Evolutionary conservation across 75 land plant species (phyloP).

Genomic region (Sequoiadendron giganteum): DNA sequence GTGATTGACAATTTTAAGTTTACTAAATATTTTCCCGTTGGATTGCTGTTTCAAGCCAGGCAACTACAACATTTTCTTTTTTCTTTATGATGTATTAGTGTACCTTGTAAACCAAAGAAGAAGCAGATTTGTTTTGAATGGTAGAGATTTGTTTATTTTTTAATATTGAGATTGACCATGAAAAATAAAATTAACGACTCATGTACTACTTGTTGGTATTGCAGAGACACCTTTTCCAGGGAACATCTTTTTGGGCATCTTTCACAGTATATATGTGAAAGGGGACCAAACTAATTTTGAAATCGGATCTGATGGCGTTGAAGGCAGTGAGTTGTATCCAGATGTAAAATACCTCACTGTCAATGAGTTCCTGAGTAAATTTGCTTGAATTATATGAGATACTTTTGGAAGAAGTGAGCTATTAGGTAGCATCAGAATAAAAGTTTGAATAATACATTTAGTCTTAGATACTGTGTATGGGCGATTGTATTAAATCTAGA

Average conservation of each 20-base stretch:
- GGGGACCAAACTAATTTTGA: constrained; percentile 43
- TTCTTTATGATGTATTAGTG: not conserved
- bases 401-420: not conserved
- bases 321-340: constrained; percentile 32
- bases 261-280: constrained; percentile 22
- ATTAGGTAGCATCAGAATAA: not conserved
- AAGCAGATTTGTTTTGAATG: not conserved
- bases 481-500: too few relatives aligned
- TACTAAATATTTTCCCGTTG: not conserved
- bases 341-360: constrained; percentile 51
- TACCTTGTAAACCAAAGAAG: not conserved
- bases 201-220: not conserved
- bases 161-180: not conserved
- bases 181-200: not conserved
- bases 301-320: constrained; percentile 29
- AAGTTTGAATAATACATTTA: not conserved
- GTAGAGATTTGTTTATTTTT: not conserved
- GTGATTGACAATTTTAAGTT: too few relatives aligned
- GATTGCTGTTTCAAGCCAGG: not conserved
- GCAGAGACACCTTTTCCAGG: constrained; percentile 33
- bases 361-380: constrained; percentile 27
- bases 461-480: too few relatives aligned
- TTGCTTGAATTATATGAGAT: not conserved
- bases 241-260: constrained; percentile 20
- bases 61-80: not conserved